These are phyloP conservation scores for Ophiostoma triangulosporum DNA, from an alignment of 2,329 filamentous ascomycete genomes.

Conservation along the genomic window DNA sequence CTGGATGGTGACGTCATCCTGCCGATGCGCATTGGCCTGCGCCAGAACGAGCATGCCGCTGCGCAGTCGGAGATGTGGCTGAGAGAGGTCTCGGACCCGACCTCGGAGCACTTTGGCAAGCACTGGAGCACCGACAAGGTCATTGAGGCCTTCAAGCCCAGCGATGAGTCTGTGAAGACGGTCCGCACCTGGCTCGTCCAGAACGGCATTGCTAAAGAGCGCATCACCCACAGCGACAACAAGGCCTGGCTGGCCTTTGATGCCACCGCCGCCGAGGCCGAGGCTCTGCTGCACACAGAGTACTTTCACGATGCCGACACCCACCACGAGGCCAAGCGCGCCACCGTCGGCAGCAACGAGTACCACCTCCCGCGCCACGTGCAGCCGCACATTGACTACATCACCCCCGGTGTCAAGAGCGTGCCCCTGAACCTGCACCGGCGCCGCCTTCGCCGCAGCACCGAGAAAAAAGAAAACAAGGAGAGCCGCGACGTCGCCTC, in stretches of 20 bases:
- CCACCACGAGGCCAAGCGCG: constrained; percentile 10
- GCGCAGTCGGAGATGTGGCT: constrained; percentile 17
- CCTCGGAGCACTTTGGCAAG: constrained; percentile 23
- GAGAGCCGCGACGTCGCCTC: neutral
- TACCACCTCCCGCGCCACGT: constrained; percentile 34
- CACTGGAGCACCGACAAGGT: constrained; percentile 26
- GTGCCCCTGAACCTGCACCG: constrained; percentile 17
- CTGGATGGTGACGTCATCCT: constrained; percentile 15
- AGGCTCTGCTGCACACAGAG: constrained; percentile 16
- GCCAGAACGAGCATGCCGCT: constrained; percentile 18
- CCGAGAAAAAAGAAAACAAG: neutral
- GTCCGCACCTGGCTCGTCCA: constrained; percentile 22
- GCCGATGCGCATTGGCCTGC: constrained; percentile 16
- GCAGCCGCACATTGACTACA: constrained; percentile 38
- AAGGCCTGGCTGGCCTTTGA: constrained; percentile 19
- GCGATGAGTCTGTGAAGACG: constrained; percentile 20
- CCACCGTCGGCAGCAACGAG: constrained; percentile 14
- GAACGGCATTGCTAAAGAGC: constrained; percentile 18
- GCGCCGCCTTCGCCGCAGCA: constrained; percentile 19
- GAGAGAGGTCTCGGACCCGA: constrained; percentile 20
- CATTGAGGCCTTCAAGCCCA: constrained; percentile 25
- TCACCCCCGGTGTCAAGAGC: constrained; percentile 35
- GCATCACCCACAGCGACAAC: constrained; percentile 14
- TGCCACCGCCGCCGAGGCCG: constrained; percentile 17
- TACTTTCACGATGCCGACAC: constrained; percentile 17